Evolutionary conservation across 768 basidiomycete genomes (phyloP), one percentile per base, ranked within the genome.

Genomic region (Panus rudis): DNA sequence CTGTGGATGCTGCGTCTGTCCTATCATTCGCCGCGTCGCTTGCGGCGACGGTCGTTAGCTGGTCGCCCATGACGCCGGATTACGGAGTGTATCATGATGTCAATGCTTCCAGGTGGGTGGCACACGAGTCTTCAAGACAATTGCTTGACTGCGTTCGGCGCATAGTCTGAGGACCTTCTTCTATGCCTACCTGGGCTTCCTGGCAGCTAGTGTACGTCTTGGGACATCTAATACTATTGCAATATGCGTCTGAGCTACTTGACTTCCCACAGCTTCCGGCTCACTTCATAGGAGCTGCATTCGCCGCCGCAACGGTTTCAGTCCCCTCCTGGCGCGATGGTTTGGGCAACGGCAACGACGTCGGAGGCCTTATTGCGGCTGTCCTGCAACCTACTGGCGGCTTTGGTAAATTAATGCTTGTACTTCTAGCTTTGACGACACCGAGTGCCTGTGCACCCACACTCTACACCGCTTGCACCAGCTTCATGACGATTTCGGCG

Each of bases 391-490:
- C 65, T 6, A 55, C 67, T 30, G 64, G 65, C 28, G 61, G 66
- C 3, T 69, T 68, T 46, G 71, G 71, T 3, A 63, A 66, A 32
- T 71, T 75, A 62, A 60, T 71, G 41, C 60, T 72, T 38, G 66
- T 72, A 39, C 40, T 72, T 30, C 60, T 75, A 26, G 70, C 71
- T 13, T 52, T 72, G 49, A 72, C 67, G 37, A 67, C 77, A 25
- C 70, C 73, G 10, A 73, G 71, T 47, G 77, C 76, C 47, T 70
- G 71, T 38, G 75, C 75, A 6, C 78, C 77, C 1, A 73, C 73
- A 27, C 76, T 79, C 65, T 81, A 81, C 52, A 70, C 72, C 14
- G 73, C 67, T 49, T 67, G 69, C 39, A 71, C 70, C 26, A 70
- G 69, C 39, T 57, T 71, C 50, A 69, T 71, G 69, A 58, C 68